Conservation (phyloP, 1,284 basidiomycete species). For the Leccinum subatratum region DNA sequence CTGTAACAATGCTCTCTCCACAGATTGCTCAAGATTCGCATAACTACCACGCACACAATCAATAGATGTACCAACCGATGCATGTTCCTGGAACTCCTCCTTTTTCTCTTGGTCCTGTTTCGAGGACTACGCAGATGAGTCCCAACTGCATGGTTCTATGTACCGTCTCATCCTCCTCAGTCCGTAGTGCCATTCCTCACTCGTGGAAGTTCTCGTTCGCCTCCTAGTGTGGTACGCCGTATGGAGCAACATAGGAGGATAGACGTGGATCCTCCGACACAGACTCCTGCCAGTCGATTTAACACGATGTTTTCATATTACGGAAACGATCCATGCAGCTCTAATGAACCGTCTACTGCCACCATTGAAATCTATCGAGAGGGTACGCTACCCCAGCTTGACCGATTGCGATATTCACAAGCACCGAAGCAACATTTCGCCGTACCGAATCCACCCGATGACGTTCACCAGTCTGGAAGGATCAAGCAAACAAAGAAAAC, state of each 20-base stretch:
- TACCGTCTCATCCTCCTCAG: conserved; percentile 8
- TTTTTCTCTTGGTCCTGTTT: conserved; percentile 1
- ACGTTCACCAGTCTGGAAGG: conserved; percentile 16
- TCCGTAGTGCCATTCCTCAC: conserved; percentile 16
- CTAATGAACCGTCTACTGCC: conserved; percentile 9
- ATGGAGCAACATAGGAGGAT: conserved; percentile 37
- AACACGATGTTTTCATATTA: conserved; percentile 35
- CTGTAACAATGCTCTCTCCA: conserved; percentile 27
- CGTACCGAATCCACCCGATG: conserved; percentile 16
- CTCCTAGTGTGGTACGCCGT: conserved; percentile 10
- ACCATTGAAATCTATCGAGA: conserved; percentile 14
- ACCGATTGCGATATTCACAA: conserved; percentile 18
- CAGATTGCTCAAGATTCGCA: conserved; percentile 32
- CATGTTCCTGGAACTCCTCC: conserved; percentile 24
- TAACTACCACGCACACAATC: conserved; percentile 33
- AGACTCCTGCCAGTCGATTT: conserved; percentile 41
- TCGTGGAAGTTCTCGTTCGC: conserved; percentile 9
- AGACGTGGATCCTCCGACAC: conserved; percentile 35
- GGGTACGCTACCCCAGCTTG: conserved; percentile 11
- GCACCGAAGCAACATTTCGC: conserved; percentile 11
- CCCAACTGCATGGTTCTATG: conserved; percentile 19
- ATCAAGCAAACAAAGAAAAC: conserved; percentile 54
- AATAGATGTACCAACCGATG: conserved; percentile 34
- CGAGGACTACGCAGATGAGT: conserved; percentile 10
- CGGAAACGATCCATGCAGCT: conserved; percentile 12